Percentiles rank a stretch among this genome's conserved stretches.
Conservation (phyloP, 805 yeast species). For the Saturnispora sanitii region DNA sequence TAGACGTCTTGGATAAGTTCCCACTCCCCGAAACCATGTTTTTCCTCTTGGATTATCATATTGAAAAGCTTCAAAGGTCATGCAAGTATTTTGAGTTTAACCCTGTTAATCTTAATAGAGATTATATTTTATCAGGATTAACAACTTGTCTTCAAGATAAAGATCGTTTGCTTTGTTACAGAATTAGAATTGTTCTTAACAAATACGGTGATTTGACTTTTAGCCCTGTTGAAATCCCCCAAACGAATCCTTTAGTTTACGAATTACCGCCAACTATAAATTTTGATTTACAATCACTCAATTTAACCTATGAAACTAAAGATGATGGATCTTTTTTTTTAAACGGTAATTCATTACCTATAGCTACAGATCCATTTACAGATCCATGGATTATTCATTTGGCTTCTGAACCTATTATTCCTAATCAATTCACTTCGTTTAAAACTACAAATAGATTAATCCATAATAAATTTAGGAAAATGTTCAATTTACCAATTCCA, state of each 20-base stretch:
- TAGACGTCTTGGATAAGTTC: conserved; percentile 19
- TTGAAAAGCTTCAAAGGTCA: conserved; percentile 46
- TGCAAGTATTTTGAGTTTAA: conserved; percentile 44
- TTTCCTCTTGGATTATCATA: conserved; percentile 57
- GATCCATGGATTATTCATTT: conserved; percentile 51
- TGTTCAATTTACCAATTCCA: conserved; percentile 30
- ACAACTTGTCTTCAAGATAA: conserved; percentile 27
- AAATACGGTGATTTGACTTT: conserved; percentile 23
- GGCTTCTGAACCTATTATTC: conserved; percentile 41
- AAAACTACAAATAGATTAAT: conserved; percentile 69
- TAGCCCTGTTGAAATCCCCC: conserved; percentile 20
- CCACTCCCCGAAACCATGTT: conserved; percentile 31
- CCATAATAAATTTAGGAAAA: conserved; percentile 52
- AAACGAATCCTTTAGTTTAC: conserved; percentile 5
- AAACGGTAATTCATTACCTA: conserved; percentile 3
- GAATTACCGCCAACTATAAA: conserved; percentile 6
- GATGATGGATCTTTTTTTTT: background rate
- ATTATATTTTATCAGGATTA: conserved; percentile 33
- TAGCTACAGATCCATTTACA: conserved; percentile 3
- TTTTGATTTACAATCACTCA: conserved; percentile 3
- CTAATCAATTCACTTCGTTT: conserved; percentile 75
- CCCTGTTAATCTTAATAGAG: conserved; percentile 28
- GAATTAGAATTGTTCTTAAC: conserved; percentile 38
- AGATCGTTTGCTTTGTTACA: conserved; percentile 30
- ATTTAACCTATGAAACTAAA: background rate